A percentile compares a stretch with the other conserved stretches of the same genome.
Conservation (phyloP, 2,329 filamentous ascomycete species). For the Epichloe brachyelytri region DNA sequence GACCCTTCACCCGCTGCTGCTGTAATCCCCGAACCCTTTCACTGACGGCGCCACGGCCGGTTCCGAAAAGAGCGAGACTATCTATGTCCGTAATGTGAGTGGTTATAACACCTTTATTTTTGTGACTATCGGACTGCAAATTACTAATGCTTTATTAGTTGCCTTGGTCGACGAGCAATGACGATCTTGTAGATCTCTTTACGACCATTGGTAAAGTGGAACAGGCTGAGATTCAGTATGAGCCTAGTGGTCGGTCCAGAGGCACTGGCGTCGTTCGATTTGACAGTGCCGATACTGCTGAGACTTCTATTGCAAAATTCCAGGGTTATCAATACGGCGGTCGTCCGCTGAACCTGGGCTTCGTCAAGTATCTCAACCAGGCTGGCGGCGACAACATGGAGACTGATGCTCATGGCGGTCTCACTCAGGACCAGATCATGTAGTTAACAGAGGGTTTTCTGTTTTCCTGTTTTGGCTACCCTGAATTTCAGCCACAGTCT, state of each 20-base stretch:
- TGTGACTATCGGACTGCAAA: too few relatives aligned
- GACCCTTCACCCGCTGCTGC: constrained; percentile 36
- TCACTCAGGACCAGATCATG: constrained; percentile 99
- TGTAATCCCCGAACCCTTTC: constrained; percentile 67
- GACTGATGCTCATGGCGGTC: constrained; percentile 56
- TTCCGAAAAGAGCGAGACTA: constrained; percentile 68
- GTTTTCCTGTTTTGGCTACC: background rate
- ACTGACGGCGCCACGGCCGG: constrained; percentile 85
- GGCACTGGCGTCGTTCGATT: constrained; percentile 97
- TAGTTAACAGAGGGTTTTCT: constrained; percentile 24
- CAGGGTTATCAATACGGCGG: constrained; percentile 96
- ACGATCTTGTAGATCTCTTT: constrained; percentile 92
- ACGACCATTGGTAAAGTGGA: constrained; percentile 97
- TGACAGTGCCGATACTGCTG: constrained; percentile 67
- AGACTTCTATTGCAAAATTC: constrained; percentile 93
- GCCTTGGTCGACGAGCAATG: constrained; percentile 97
- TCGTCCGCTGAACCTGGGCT: constrained; percentile 82
- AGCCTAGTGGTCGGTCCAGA: constrained; percentile 87
- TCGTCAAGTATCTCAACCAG: constrained; percentile 79
- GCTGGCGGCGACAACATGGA: constrained; percentile 67
- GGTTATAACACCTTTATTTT: background rate
- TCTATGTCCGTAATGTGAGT: constrained; percentile 95
- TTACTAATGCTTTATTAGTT: constrained; percentile 41
- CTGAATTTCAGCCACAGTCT: background rate
- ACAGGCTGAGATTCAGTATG: constrained; percentile 98